Percentiles rank a stretch among this genome's conserved stretches.
These are phyloP conservation scores for Yamadazyma membranifaciens DNA, from an alignment of 1,139 yeast genomes.

Conservation along the genomic window DNA sequence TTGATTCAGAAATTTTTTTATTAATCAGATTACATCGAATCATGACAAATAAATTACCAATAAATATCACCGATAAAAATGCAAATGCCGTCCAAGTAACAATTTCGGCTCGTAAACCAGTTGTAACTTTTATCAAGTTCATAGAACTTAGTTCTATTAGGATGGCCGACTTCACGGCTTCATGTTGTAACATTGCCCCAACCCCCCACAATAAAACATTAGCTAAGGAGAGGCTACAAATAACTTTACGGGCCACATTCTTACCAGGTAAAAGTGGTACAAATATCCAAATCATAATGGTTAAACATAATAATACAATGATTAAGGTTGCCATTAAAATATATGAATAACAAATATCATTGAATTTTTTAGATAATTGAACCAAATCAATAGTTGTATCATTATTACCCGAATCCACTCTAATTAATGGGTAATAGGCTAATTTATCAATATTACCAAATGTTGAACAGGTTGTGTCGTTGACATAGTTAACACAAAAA, in stretches of 20 bases:
- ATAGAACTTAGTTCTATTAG: conserved; percentile 53
- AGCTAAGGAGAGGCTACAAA: conserved; percentile 34
- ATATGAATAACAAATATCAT: conserved; percentile 52
- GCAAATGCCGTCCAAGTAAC: conserved; percentile 65
- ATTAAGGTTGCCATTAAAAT: conserved; percentile 50
- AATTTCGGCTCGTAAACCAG: conserved; percentile 56
- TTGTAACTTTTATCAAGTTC: conserved; percentile 40
- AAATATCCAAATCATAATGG: conserved; percentile 40
- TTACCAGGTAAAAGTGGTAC: conserved; percentile 53
- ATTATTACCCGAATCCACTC: conserved; percentile 12
- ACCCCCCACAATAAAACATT: conserved; percentile 60
- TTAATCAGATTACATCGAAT: conserved; percentile 5
- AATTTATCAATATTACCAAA: conserved; percentile 24
- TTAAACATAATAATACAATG: conserved; percentile 40
- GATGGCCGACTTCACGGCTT: conserved; percentile 47
- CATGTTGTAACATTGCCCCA: conserved; percentile 68
- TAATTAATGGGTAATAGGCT: conserved; percentile 24
- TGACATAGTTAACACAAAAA: conserved; percentile 38
- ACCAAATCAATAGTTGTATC: conserved; percentile 32
- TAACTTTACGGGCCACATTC: conserved; percentile 25
- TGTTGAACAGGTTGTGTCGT: conserved; percentile 31
- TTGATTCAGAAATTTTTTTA: not conserved
- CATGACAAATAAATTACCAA: conserved; percentile 16
- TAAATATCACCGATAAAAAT: conserved; percentile 30
- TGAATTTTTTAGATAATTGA: conserved; percentile 39